Base-by-base conservation (phyloP, 495 filamentous ascomycete genomes). In the Astrothelium subdiscretum region DNA sequence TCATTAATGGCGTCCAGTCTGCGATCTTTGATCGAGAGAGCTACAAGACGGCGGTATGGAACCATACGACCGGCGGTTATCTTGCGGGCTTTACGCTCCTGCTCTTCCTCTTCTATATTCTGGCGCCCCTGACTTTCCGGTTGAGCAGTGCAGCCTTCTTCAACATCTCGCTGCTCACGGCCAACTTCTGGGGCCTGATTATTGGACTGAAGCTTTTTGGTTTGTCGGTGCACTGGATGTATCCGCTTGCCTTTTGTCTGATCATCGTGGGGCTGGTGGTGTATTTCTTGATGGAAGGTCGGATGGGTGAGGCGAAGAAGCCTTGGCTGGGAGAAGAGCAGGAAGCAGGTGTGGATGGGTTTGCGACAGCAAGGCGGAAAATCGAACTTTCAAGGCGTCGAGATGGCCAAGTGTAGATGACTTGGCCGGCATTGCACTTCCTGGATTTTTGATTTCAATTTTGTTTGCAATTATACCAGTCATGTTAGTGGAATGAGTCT, bases 171-270 rank as follows among this genome's bases (percentile, higher is more conserved):
- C 78, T 98, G 70, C 79, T 98, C 59, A 98, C 95, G 22, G 88
- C 85, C 69, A 97, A 96, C 75, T 97, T 97, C 78, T 97, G 95
- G 92, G 90, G 90, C 68, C 88, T 95, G 31, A 83, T 90, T 64
- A 92, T 98, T 67, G 94, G 94, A 48, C 80, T 95, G 61, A 79
- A 85, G 66, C 86, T 97, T 44, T 96, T 98, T 72, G 83, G 87
- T 43, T 84, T 88, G 64, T 72, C 74, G 20, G 83, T 98, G 62
- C 88, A 94, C 74, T 96, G 83, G 79, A 79, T 96, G 79, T 98
- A 98, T 73, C 94, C 94, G 1, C 88, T 96, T 71, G 94, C 94
- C 27, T 97, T 98, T 73, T 88, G 94, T 13, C 76, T 88, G 65
- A 97, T 98, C 69, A 85, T 97, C 62, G 38, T 90, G 8, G 92